Evolutionary conservation across 768 basidiomycete species (phyloP).

Genomic region (Sarcodon aspratus): DNA sequence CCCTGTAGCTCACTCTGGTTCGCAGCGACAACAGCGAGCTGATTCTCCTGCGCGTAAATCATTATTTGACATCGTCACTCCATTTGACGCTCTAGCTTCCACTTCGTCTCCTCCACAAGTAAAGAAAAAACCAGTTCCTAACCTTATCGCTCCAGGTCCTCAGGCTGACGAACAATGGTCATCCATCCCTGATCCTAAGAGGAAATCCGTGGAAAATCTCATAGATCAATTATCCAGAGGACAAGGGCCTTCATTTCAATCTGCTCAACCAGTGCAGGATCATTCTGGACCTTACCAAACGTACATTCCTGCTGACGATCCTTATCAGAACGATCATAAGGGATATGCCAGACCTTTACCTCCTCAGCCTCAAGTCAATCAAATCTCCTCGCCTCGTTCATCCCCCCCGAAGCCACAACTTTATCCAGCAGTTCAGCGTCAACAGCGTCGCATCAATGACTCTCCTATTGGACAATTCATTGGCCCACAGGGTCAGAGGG

Average conservation of each 20-base stretch:
- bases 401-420: conserved; percentile 49
- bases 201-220: conserved; percentile 76
- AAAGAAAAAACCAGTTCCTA: conserved; percentile 64
- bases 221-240: conserved; percentile 58
- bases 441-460: conserved; percentile 33
- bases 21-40: conserved; percentile 25
- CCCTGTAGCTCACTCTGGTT: not conserved
- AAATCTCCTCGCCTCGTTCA: conserved; percentile 39
- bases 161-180: conserved; percentile 43
- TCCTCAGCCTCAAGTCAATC: conserved; percentile 47
- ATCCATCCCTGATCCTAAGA: conserved; percentile 57
- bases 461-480: conserved; percentile 29
- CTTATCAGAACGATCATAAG: conserved; percentile 19
- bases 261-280: conserved; percentile 9
- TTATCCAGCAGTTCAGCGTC: conserved; percentile 27
- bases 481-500: conserved; percentile 25
- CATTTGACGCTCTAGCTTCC: conserved; percentile 65
- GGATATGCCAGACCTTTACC: conserved; percentile 46
- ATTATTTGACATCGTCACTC: conserved; percentile 78
- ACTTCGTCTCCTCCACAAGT: conserved; percentile 28
- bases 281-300: conserved; percentile 16
- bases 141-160: conserved; percentile 21
- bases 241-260: conserved; percentile 20
- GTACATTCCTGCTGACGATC: conserved; percentile 18
- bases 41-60: conserved; percentile 67